Conservation (phyloP, 441 rosid species). For the Corymbia citriodora region DNA sequence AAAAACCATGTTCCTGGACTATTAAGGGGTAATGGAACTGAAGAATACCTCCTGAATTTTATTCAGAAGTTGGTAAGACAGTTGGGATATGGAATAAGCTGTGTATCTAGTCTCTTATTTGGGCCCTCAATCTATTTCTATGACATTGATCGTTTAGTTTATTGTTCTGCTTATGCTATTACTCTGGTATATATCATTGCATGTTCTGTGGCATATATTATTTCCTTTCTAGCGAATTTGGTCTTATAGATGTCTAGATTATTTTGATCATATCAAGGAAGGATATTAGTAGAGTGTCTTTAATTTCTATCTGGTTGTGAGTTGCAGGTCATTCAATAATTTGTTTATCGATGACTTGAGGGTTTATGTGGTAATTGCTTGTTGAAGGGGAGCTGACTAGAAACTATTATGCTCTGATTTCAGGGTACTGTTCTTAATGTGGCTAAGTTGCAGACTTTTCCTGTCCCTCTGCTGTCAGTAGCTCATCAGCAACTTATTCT, state of each 20-base stretch:
- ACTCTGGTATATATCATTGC: background rate
- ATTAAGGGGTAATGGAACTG: constrained; percentile 41
- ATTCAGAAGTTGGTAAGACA: constrained; percentile 65
- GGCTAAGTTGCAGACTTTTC: constrained; percentile 76
- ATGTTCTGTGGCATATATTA: background rate
- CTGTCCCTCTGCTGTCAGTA: constrained; percentile 77
- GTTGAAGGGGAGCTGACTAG: background rate
- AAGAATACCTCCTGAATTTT: constrained; percentile 43
- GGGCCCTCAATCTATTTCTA: background rate
- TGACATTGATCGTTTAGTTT: background rate
- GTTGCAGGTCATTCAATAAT: background rate
- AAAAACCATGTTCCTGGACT: constrained; percentile 60
- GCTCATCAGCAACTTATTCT: constrained; percentile 83
- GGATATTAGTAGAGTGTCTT: background rate
- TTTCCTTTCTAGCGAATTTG: background rate
- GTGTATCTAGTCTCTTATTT: background rate
- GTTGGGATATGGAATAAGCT: background rate
- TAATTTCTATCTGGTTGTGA: background rate
- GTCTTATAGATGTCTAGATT: background rate
- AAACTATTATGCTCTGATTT: constrained; percentile 9
- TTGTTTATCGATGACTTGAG: background rate
- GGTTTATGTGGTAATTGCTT: constrained; percentile 5
- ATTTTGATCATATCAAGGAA: background rate
- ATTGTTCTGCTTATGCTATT: background rate
- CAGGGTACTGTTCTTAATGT: constrained; percentile 64